Base-by-base conservation (phyloP, 805 yeast species). In the Pichia thaimueangensis region DNA sequence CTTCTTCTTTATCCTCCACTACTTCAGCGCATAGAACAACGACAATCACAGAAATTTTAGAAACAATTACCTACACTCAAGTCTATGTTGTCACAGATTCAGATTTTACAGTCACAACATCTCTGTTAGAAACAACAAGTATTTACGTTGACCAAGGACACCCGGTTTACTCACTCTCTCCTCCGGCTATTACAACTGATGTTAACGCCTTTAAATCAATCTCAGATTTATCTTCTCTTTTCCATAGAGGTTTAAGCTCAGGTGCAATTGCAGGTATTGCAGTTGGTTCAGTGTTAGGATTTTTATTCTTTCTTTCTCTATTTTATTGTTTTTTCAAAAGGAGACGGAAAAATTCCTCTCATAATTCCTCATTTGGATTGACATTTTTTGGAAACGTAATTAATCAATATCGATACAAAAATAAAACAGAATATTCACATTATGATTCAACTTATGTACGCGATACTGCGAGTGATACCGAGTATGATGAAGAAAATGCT, bases 191-290 rank as follows among this genome's bases (percentile, higher is more conserved):
- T 3, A 56, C 60, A 3, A 62, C 65, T 2, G 65, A 62, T 47
- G 29, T 43, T 16, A 45, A 42, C 10, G 48, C 53, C 6, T 42
- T 51, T 16, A 50, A 47, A 25, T 38, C 48, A 11, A 27, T 39
- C 17, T 42, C 37, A 13, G 47, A 41, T 22, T 39, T 43, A n/a
- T 35, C 34, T 20, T 10, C 17, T 13, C 23, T 45, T 19, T 33
- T 32, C 10, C 16, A 35, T 20, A 23, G 24, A 5, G 28, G 23
- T 7, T 30, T 51, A 23, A 39, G 50, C 20, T 45, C 33, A 13
- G 58, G 62, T 13, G 40, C 57, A 9, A 55, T 58, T 27, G 64
- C 64, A 1, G 66, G 66, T 8, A 50, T 56, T 20, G 50, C 56
- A 2, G 51, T 62, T 16, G 64, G 63, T 13, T 36, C 51, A 15